A percentile compares a stretch with the other conserved stretches of the same genome.
phyloP scores from a whole-genome alignment of 805 yeast species.

The Priceomyces medius region DNA sequence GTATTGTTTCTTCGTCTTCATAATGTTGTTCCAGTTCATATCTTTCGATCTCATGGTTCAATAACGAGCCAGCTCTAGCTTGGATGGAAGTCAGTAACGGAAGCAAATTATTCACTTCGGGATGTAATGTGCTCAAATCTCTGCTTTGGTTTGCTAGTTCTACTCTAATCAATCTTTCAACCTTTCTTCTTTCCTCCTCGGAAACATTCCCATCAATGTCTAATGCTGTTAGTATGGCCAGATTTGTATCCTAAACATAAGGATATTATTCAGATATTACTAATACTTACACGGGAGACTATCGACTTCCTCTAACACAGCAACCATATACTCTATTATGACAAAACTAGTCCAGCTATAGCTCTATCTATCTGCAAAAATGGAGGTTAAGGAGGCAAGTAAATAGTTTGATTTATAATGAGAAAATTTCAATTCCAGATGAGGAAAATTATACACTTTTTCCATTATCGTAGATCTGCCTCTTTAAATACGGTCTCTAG shows the following conservation, averaged over 20 bases:
- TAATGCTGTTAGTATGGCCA: conserved; percentile 8
- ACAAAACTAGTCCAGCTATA: conserved; percentile 1
- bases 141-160: conserved; percentile 19
- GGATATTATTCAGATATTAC: no score
- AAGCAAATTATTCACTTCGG: conserved; percentile 18
- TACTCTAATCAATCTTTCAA: conserved; percentile 32
- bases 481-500: no score
- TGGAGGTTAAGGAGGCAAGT: no score
- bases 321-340: conserved; percentile 15
- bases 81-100: conserved; percentile 13
- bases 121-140: conserved; percentile 16
- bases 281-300: conserved; percentile 40
- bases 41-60: conserved; percentile 19
- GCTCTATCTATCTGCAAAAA: no score
- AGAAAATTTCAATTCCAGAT: no score
- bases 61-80: conserved; percentile 6
- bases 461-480: no score
- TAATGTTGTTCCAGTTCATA: conserved; percentile 27
- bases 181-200: conserved; percentile 33
- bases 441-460: no score
- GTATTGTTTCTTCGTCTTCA: conserved; percentile 15
- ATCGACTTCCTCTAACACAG: conserved; percentile 34
- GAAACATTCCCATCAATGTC: conserved; percentile 37
- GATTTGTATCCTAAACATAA: no score
- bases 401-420: no score